Evolutionary conservation across 371 early-diverging fungal species (phyloP).

Genomic region (Mucor saturninus): DNA sequence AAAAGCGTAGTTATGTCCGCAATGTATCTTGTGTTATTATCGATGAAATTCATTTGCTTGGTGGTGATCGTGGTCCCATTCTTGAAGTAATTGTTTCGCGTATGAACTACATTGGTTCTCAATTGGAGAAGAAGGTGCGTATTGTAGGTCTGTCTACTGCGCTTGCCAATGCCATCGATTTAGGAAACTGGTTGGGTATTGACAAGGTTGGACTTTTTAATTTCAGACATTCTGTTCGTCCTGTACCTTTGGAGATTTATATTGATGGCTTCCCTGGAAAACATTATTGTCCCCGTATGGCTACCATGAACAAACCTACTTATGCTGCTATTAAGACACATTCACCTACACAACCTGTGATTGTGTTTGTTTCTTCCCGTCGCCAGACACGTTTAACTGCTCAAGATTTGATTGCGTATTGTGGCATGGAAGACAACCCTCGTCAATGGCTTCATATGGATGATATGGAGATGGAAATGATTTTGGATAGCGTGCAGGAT

Average conservation of each 20-base stretch:
- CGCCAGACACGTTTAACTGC: slow-evolving; percentile 95
- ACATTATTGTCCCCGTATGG: slow-evolving; percentile 96
- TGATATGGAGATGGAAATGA: slow-evolving; percentile 78
- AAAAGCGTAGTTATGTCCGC: slow-evolving; percentile 83
- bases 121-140: slow-evolving; percentile 75
- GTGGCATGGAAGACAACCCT: slow-evolving; percentile 91
- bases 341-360: slow-evolving; percentile 89
- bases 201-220: slow-evolving; percentile 86
- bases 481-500: slow-evolving; percentile 76
- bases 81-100: slow-evolving; percentile 98
- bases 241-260: slow-evolving; percentile 94
- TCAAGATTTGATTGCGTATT: slow-evolving; percentile 90
- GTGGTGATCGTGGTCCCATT: slow-evolving; percentile 96
- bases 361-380: slow-evolving; percentile 97
- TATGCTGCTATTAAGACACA: slow-evolving; percentile 93
- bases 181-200: slow-evolving; percentile 97
- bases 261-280: slow-evolving; percentile 97
- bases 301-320: slow-evolving; percentile 96
- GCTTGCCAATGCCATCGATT: slow-evolving; percentile 95
- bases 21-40: slow-evolving; percentile 91
- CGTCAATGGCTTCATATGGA: slow-evolving; percentile 87
- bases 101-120: slow-evolving; percentile 91
- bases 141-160: slow-evolving; percentile 98
- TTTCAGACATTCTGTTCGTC: slow-evolving; percentile 93
- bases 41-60: slow-evolving; percentile 99